A percentile compares a stretch with the other conserved stretches of the same genome.
These are phyloP conservation scores for Hymenoscyphus fructigenus DNA, from an alignment of 2,329 filamentous ascomycete genomes.

Conservation along the genomic window DNA sequence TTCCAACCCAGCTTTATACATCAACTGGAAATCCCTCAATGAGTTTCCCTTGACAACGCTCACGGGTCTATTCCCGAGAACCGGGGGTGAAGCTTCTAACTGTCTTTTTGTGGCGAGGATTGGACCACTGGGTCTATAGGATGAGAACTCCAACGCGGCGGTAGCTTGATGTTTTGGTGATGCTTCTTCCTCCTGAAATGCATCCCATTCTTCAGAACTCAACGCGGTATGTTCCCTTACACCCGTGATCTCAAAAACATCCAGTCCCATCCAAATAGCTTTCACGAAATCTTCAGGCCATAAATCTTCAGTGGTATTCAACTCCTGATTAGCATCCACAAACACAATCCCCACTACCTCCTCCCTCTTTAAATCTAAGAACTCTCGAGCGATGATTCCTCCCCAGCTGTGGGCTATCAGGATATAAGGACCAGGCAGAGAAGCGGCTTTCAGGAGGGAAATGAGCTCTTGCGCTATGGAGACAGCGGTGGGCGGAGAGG, in stretches of 20 bases:
- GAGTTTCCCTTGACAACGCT: constrained; percentile 20
- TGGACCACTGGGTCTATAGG: neutral
- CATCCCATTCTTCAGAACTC: constrained; percentile 16
- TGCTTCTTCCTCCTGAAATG: neutral
- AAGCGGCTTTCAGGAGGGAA: constrained; percentile 10
- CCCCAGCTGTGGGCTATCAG: constrained; percentile 18
- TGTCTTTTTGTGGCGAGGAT: constrained; percentile 22
- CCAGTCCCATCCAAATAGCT: constrained; percentile 6
- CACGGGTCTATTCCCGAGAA: constrained; percentile 17
- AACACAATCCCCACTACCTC: constrained; percentile 18
- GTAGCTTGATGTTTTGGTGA: neutral
- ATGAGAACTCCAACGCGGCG: neutral
- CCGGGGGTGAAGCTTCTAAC: constrained; percentile 11
- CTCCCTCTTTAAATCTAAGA: constrained; percentile 12
- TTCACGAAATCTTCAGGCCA: constrained; percentile 1
- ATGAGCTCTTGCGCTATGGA: constrained; percentile 16
- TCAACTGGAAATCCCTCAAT: constrained; percentile 15
- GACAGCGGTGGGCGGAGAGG: constrained; percentile 3
- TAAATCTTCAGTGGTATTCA: neutral
- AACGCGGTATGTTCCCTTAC: constrained; percentile 6
- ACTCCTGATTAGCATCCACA: constrained; percentile 16
- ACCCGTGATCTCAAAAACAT: constrained; percentile 9
- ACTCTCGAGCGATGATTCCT: constrained; percentile 19
- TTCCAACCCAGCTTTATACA: constrained; percentile 20
- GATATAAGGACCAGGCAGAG: constrained; percentile 14